These are phyloP conservation scores for Actinidia polygama DNA, from an alignment of 179 eudicot species.

Conservation along the genomic window DNA sequence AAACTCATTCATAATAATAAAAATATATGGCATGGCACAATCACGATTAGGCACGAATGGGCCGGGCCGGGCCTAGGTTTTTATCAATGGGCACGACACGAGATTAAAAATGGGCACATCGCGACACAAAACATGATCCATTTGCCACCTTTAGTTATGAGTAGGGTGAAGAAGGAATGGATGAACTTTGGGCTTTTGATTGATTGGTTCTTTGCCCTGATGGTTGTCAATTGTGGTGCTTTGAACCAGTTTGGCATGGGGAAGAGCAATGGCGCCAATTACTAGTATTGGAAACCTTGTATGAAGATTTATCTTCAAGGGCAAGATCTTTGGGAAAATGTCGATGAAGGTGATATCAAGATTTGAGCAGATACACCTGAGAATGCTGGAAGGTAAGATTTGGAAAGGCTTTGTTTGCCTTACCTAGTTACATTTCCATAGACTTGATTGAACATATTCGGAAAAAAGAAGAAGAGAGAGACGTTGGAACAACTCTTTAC, in stretches of 20 bases:
- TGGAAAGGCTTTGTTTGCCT: slow-evolving; percentile 28
- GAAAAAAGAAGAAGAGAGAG: slow-evolving; percentile 18
- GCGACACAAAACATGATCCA: no score
- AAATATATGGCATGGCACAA: no score
- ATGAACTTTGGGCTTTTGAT: background rate
- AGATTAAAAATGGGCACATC: no score
- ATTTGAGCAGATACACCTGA: background rate
- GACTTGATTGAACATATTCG: slow-evolving; percentile 32
- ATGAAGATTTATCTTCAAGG: background rate
- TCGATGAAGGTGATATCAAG: background rate
- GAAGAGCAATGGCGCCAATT: background rate
- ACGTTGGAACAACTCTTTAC: slow-evolving; percentile 17
- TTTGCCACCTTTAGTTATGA: background rate
- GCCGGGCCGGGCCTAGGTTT: no score
- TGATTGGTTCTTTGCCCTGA: background rate
- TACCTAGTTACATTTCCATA: slow-evolving; percentile 24
- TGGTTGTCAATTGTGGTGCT: background rate
- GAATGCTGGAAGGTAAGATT: slow-evolving; percentile 30
- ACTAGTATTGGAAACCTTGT: background rate
- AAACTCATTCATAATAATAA: no score
- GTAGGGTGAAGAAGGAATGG: background rate
- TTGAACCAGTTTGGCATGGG: background rate
- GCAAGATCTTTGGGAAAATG: slow-evolving; percentile 10
- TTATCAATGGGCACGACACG: no score
- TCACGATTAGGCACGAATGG: no score